Evolutionary conservation across 208 protist genomes (phyloP).

Genomic region (Leishmania aethiopica): DNA sequence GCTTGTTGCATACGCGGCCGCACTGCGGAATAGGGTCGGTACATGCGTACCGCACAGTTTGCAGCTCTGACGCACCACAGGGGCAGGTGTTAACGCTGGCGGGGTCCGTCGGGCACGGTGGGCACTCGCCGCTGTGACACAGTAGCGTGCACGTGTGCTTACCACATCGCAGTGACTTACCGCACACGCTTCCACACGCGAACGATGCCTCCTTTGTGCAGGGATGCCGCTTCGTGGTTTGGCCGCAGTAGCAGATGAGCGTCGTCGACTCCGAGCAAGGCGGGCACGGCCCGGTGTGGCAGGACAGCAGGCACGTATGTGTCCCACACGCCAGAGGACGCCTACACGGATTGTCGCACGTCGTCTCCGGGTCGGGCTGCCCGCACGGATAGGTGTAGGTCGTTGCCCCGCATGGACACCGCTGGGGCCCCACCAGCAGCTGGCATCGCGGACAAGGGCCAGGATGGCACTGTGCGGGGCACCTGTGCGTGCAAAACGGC

Average conservation of each 20-base stretch:
- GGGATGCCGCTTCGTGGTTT: constrained; percentile 24
- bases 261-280: constrained; percentile 32
- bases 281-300: constrained; percentile 57
- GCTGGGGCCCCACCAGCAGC: constrained; percentile 39
- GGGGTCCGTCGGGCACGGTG: constrained; percentile 56
- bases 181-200: constrained; percentile 59
- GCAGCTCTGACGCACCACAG: constrained; percentile 48
- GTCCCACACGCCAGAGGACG: constrained; percentile 53
- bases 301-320: constrained; percentile 50
- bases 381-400: constrained; percentile 76
- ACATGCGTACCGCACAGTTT: constrained; percentile 34
- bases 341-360: constrained; percentile 53
- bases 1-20: constrained; percentile 52
- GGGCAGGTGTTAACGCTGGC: constrained; percentile 59
- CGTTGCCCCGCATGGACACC: constrained; percentile 66
- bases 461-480: constrained; percentile 70
- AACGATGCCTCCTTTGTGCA: constrained; percentile 46
- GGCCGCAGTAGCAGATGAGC: constrained; percentile 47
- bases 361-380: constrained; percentile 53
- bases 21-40: constrained; percentile 73
- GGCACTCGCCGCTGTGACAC: constrained; percentile 72
- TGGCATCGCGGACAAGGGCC: constrained; percentile 66
- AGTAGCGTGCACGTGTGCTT: constrained; percentile 52
- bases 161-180: constrained; percentile 51
- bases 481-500: constrained; percentile 55